Conservation (phyloP, 2,329 filamentous ascomycete genomes). For the Alternaria sp. region DNA sequence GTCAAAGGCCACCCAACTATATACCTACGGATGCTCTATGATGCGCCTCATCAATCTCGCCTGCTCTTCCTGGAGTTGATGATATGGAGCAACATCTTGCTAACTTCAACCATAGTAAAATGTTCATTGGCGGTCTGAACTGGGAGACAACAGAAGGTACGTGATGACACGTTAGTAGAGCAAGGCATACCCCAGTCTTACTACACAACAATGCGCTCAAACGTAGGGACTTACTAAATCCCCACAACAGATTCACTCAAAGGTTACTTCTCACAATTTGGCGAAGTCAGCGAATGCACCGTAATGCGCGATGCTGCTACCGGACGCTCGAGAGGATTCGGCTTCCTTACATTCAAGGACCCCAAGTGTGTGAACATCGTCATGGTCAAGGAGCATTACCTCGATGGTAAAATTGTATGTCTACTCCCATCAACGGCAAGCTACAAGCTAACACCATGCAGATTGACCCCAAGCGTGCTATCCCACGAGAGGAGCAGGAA, state of each 20-base stretch:
- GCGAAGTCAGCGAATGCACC: slow-evolving; percentile 95
- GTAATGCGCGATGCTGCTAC: slow-evolving; percentile 98
- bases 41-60: slow-evolving; percentile 15
- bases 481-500: slow-evolving; percentile 96
- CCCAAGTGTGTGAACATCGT: slow-evolving; percentile 98
- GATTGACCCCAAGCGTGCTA: slow-evolving; percentile 98
- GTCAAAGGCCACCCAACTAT: background rate
- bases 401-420: slow-evolving; percentile 97
- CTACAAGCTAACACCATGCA: slow-evolving; percentile 50
- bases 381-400: slow-evolving; percentile 99
- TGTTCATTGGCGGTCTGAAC: slow-evolving; percentile 98
- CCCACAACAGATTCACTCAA: slow-evolving; percentile 79
- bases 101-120: slow-evolving; percentile 71
- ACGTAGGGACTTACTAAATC: background rate
- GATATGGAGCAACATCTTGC: slow-evolving; percentile 5
- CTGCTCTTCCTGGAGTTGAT: background rate
- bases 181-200: background rate
- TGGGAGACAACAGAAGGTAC: slow-evolving; percentile 99
- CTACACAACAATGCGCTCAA: no score
- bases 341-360: slow-evolving; percentile 97
- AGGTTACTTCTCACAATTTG: slow-evolving; percentile 97
- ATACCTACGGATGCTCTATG: slow-evolving; percentile 1
- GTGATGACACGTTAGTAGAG: slow-evolving; percentile 46
- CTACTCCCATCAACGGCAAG: slow-evolving; percentile 25
- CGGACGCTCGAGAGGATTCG: slow-evolving; percentile 92